Percentiles rank a stretch among this genome's conserved stretches.
phyloP scores from a whole-genome alignment of 2,329 filamentous ascomycete genomes.

The Coleophoma cylindrospora region DNA sequence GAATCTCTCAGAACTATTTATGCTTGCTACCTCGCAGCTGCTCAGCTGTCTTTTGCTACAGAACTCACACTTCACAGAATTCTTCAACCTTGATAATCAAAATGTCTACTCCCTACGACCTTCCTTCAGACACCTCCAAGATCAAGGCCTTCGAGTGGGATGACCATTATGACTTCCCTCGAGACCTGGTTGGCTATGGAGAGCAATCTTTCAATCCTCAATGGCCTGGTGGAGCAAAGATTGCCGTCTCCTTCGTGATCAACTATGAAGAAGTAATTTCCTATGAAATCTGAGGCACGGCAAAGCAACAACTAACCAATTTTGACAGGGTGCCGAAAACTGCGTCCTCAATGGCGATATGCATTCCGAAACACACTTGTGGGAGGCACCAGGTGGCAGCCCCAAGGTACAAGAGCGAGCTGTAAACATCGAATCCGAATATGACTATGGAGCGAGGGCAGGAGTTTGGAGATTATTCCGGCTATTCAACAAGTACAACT shows the following conservation, averaged over 20 bases:
- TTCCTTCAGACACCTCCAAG: slow-evolving; percentile 13
- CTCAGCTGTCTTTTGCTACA: no score
- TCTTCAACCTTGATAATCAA: background rate
- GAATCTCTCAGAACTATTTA: no score
- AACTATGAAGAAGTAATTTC: slow-evolving; percentile 21
- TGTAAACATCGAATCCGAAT: slow-evolving; percentile 25
- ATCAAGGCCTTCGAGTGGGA: slow-evolving; percentile 19
- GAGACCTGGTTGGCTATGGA: slow-evolving; percentile 21
- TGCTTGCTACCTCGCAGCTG: no score
- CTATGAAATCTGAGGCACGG: background rate
- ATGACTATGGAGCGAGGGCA: slow-evolving; percentile 29
- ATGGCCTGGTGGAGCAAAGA: slow-evolving; percentile 27
- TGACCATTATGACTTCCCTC: slow-evolving; percentile 21
- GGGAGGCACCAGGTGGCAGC: slow-evolving; percentile 14
- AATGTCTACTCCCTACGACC: slow-evolving; percentile 17
- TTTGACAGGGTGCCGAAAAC: slow-evolving; percentile 15
- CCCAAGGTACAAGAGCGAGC: slow-evolving; percentile 20
- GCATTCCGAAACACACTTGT: slow-evolving; percentile 16
- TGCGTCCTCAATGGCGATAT: slow-evolving; percentile 18
- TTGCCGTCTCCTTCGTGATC: slow-evolving; percentile 26
- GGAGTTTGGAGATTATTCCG: slow-evolving; percentile 34
- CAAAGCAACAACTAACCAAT: background rate
- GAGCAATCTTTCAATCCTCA: slow-evolving; percentile 24
- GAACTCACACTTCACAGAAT: no score
- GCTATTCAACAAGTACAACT: slow-evolving; percentile 35